A percentile compares a stretch with the other conserved stretches of the same genome.
These are phyloP conservation scores for Chlamydomonas reinhardtii DNA, from an alignment of 163 green algal species.

Conservation along the genomic window DNA sequence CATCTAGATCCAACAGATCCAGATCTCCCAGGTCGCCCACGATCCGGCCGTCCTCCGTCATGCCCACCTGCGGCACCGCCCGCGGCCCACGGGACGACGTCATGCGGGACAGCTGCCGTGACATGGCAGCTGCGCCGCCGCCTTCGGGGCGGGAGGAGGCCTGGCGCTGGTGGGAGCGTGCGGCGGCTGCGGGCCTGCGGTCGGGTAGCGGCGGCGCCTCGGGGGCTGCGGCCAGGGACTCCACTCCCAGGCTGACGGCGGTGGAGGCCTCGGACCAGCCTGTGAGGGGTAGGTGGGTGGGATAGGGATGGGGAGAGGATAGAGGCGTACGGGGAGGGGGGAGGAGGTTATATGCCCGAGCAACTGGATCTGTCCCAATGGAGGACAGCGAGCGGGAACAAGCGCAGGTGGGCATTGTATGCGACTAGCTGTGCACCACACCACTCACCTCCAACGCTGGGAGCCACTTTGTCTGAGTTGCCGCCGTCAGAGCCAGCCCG, in stretches of 20 bases:
- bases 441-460: conserved; percentile 23
- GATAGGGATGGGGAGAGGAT: neutral
- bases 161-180: neutral
- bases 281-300: neutral
- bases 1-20: conserved; percentile 34
- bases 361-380: no score
- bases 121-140: neutral
- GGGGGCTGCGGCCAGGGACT: neutral
- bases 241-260: conserved; percentile 6
- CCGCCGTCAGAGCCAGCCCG: conserved; percentile 1
- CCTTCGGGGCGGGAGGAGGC: neutral
- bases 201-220: neutral
- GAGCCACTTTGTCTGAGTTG: conserved; percentile 30
- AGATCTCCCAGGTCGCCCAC: conserved; percentile 21
- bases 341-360: no score
- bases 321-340: neutral
- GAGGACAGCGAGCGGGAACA: no score
- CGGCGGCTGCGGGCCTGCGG: neutral
- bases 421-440: neutral
- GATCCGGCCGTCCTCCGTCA: conserved; percentile 11
- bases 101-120: neutral
- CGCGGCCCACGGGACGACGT: neutral
- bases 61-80: neutral
- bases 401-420: neutral
- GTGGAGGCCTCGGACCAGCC: conserved; percentile 28